Evolutionary conservation across 2,329 filamentous ascomycete genomes (phyloP).

Genomic region (Verticillium nubilum): DNA sequence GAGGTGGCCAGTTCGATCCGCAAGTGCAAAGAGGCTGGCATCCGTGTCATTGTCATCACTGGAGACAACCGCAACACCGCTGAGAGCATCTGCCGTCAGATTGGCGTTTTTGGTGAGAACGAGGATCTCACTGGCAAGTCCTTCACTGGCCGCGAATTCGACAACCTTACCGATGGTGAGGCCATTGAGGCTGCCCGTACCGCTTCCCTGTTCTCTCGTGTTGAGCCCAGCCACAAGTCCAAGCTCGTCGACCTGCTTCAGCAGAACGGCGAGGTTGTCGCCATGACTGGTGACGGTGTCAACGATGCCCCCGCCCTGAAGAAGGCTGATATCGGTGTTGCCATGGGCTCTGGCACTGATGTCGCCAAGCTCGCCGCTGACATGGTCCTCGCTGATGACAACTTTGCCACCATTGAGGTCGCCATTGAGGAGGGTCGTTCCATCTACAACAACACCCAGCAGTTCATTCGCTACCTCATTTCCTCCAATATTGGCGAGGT

Average conservation of each 20-base stretch:
- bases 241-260: conserved; percentile 95
- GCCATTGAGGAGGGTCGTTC: conserved; percentile 95
- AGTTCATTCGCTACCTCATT: conserved; percentile 98
- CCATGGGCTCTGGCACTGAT: conserved; percentile 97
- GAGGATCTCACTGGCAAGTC: conserved; percentile 90
- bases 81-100: conserved; percentile 95
- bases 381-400: conserved; percentile 98
- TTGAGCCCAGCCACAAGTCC: conserved; percentile 95
- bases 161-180: conserved; percentile 71
- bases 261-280: conserved; percentile 86
- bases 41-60: conserved; percentile 95
- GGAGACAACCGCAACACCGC: conserved; percentile 97
- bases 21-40: conserved; percentile 88
- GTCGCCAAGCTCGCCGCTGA: conserved; percentile 95
- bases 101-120: conserved; percentile 79
- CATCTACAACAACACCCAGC: conserved; percentile 99
- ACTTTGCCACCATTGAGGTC: conserved; percentile 95
- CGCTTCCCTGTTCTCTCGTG: conserved; percentile 90
- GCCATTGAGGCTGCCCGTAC: conserved; percentile 78
- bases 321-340: conserved; percentile 97
- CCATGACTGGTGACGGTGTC: conserved; percentile 98
- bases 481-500: conserved; percentile 99
- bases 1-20: conserved; percentile 83
- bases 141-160: conserved; percentile 92
- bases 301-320: conserved; percentile 97